Conservation (phyloP, 202 grass and related monocot genomes). For the Carex arenaria region DNA sequence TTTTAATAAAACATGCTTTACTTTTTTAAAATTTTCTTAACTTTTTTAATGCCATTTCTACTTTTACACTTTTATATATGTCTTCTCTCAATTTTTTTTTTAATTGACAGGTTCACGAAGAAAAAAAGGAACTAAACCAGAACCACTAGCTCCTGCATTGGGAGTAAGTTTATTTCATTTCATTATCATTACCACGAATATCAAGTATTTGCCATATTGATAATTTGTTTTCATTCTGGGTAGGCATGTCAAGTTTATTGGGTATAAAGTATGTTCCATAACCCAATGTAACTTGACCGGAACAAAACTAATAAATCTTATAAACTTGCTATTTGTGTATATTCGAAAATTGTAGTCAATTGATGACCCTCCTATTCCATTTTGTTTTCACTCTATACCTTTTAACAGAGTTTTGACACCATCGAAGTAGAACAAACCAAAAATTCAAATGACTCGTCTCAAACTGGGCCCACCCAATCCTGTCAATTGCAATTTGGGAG, state of each 20-base stretch:
- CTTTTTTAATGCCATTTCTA: not conserved
- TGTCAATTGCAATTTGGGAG: conserved; percentile 77
- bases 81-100: not conserved
- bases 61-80: not conserved
- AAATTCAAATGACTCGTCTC: not conserved
- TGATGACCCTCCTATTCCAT: not conserved
- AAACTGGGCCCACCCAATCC: conserved; percentile 19
- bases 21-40: not conserved
- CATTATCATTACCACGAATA: not conserved
- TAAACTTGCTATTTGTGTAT: not conserved
- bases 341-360: not conserved
- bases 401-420: conserved; percentile 12
- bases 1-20: not conserved
- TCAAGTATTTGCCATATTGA: not conserved
- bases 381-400: not conserved
- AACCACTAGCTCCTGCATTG: not conserved
- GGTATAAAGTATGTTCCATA: not conserved
- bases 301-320: not conserved
- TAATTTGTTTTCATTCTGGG: not conserved
- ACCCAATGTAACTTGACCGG: not conserved
- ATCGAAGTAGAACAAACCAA: conserved; percentile 3
- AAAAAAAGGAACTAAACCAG: conserved; percentile 7
- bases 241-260: not conserved
- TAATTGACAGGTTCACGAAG: not conserved
- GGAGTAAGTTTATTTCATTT: conserved; percentile 6